These are phyloP conservation scores for Ascochyta rabiei DNA, from an alignment of 2,329 filamentous ascomycete genomes.

Conservation along the genomic window DNA sequence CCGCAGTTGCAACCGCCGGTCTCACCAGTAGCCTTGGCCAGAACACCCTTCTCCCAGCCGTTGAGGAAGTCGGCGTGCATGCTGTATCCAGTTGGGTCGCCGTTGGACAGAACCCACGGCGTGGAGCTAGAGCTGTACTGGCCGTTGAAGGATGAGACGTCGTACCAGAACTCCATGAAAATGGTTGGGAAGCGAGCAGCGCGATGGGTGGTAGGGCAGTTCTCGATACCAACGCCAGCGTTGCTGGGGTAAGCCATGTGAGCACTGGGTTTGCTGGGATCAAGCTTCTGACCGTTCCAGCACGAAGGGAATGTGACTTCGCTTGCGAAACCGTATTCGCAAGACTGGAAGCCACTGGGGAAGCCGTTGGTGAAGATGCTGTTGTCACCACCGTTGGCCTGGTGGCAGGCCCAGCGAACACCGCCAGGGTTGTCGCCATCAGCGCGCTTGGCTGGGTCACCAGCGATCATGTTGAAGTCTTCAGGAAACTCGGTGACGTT, in stretches of 20 bases:
- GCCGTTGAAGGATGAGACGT: constrained; percentile 41
- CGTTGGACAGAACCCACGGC: constrained; percentile 46
- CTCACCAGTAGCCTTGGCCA: constrained; percentile 43
- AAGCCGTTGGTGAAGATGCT: constrained; percentile 41
- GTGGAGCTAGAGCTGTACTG: constrained; percentile 37
- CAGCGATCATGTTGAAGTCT: constrained; percentile 47
- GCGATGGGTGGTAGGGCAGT: constrained; percentile 41
- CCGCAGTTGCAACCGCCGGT: constrained; percentile 46
- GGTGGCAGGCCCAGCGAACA: constrained; percentile 43
- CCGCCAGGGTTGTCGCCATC: constrained; percentile 38
- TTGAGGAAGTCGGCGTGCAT: constrained; percentile 49
- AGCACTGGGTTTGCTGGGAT: constrained; percentile 39
- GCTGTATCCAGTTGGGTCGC: constrained; percentile 46
- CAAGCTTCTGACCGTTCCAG: constrained; percentile 46
- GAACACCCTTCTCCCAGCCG: constrained; percentile 47
- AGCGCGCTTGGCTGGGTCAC: constrained; percentile 38
- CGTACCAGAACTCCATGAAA: constrained; percentile 51
- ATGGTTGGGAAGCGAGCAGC: constrained; percentile 45
- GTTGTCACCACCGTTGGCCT: constrained; percentile 29
- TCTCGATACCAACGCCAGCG: constrained; percentile 37
- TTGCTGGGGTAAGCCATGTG: constrained; percentile 50
- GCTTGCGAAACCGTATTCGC: constrained; percentile 43
- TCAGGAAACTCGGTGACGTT: constrained; percentile 47
- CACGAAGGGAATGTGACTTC: constrained; percentile 47
- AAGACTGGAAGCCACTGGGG: constrained; percentile 46